These are phyloP conservation scores for Miscanthus sacchariflorus DNA, from an alignment of 202 grass and related monocot genomes.

Conservation along the genomic window DNA sequence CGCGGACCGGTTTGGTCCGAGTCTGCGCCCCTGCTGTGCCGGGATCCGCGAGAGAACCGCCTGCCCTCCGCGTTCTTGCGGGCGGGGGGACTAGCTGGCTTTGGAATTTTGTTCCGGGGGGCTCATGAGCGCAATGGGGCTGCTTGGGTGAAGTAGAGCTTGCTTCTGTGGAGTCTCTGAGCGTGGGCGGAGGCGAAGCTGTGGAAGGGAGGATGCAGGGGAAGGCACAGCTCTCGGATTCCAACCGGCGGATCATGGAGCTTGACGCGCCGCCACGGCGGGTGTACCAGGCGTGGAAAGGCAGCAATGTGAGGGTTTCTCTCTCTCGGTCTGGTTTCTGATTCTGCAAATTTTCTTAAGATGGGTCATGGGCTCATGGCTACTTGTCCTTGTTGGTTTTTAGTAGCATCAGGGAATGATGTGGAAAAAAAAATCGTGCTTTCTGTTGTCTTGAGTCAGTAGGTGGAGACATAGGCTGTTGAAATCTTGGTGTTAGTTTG, in stretches of 20 bases:
- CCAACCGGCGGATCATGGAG: slow-evolving; percentile 74
- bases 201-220: slow-evolving; percentile 57
- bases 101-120: background rate
- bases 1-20: slow-evolving; percentile 15
- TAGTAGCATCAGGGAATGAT: too few species aligned
- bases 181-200: background rate
- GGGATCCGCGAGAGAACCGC: slow-evolving; percentile 45
- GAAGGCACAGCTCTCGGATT: slow-evolving; percentile 69
- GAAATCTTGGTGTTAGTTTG: slow-evolving; percentile 20
- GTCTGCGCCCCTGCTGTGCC: background rate
- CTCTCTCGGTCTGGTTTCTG: slow-evolving; percentile 20
- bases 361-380: background rate
- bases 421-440: too few species aligned
- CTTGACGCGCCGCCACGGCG: slow-evolving; percentile 60
- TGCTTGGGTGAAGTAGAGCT: slow-evolving; percentile 35
- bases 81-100: slow-evolving; percentile 2
- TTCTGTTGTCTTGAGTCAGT: slow-evolving; percentile 1
- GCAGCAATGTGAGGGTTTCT: slow-evolving; percentile 77
- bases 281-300: slow-evolving; percentile 91
- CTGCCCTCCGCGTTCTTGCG: slow-evolving; percentile 40
- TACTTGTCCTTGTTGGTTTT: background rate
- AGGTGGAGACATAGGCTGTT: slow-evolving; percentile 21
- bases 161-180: background rate
- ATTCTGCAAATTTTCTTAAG: slow-evolving; percentile 30
- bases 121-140: background rate